A percentile compares a stretch with the other conserved stretches of the same genome.
phyloP scores from a whole-genome alignment of 495 filamentous ascomycete genomes.

The Xylaria venustula region DNA sequence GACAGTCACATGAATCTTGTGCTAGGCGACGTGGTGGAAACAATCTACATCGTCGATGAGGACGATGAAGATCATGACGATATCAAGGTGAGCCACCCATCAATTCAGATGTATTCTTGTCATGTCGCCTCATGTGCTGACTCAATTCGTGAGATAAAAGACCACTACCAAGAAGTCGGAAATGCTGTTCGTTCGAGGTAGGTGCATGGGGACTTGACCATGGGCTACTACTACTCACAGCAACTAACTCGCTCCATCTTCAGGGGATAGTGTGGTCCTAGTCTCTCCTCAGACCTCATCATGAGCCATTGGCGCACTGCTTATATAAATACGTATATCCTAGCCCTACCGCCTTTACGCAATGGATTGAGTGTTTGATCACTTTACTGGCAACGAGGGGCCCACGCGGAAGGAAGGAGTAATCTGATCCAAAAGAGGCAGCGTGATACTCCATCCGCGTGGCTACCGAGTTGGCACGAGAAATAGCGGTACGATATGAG shows the following conservation, averaged over 20 bases:
- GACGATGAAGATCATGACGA: constrained; percentile 75
- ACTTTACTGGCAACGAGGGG: neutral
- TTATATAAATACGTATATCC: neutral
- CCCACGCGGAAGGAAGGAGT: neutral
- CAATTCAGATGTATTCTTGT: too few relatives aligned
- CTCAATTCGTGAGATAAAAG: too few relatives aligned
- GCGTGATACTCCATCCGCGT: neutral
- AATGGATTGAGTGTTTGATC: neutral
- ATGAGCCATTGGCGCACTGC: constrained; percentile 15
- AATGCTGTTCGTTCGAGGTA: constrained; percentile 99
- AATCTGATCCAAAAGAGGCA: neutral
- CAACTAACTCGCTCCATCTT: constrained; percentile 31
- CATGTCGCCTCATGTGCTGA: too few relatives aligned
- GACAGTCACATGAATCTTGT: constrained; percentile 99
- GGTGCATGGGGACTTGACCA: constrained; percentile 19
- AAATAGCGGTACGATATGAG: too few relatives aligned
- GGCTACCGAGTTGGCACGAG: neutral
- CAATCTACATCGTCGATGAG: constrained; percentile 89
- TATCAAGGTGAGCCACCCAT: constrained; percentile 27
- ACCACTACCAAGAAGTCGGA: constrained; percentile 94
- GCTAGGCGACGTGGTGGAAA: constrained; percentile 95
- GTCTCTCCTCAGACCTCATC: constrained; percentile 71
- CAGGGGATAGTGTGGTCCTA: constrained; percentile 94
- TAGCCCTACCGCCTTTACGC: neutral
- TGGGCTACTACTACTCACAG: neutral